Base-by-base conservation (phyloP, 2,329 filamentous ascomycete genomes). In the Alternaria sp. region DNA sequence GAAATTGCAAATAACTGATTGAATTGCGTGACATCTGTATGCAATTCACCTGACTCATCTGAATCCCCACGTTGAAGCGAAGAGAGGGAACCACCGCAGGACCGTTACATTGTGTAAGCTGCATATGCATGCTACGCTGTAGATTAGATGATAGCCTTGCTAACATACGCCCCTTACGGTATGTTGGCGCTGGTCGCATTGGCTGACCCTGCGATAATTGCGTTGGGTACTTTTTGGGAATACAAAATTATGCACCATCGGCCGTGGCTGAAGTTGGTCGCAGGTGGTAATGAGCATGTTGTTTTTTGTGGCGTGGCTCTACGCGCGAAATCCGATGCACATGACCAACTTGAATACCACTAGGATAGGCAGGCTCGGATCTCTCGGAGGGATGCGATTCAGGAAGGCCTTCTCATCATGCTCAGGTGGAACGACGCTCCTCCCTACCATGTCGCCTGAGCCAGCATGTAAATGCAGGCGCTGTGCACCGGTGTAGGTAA, bases 141-240 rank as follows among this genome's bases (percentile, higher is more conserved):
- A 54, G 40, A 66, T 63, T 52, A 45, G 36, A n/a, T 28, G 28
- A 51, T 30, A 54, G 58, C 63, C 52, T 62, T 60, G 56, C 66
- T 68, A 61, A 64, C 60, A 45, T 62, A 57, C 51, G 19, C 40
- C 10, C 36, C 51, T 32, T 32, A 51, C 36, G 36, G 40, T 43
- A 44, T 32, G 25, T 28, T 57, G 55, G 43, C 23, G 32, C 30
- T 43, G 21, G 40, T 40, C 44, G 15, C 15, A 56, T 51, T 46
- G 47, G 54, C 15, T 12, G 26, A 46, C 15, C 25, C 25, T 54
- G 19, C 17, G 15, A 23, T 36, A 6, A 12, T 32, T 17, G 8
- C 49, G 5, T 17, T 40, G 13, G 9, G 6, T 15, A 17, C 8
- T 11, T 52, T 11, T 40, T 36, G 13, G 36, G 19, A 6, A 17